Base-by-base conservation (phyloP, 2,329 filamentous ascomycete species). In the Botryotinia narcissicola region DNA sequence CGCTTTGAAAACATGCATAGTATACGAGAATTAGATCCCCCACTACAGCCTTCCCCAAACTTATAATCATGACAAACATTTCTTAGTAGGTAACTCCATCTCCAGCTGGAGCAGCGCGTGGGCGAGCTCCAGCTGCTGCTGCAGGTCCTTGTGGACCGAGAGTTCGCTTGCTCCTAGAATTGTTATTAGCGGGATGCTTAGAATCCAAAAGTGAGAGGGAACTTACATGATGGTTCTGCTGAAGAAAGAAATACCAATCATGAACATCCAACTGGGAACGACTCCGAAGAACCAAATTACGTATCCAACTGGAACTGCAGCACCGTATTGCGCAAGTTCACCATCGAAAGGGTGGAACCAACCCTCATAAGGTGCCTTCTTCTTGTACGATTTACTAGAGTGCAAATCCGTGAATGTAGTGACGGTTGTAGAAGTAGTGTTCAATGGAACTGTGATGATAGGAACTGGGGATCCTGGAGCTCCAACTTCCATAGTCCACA, bases 271-370 rank as follows among this genome's bases (percentile, higher is more conserved):
- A 85, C 91, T 90, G 73, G 92, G 88, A 74, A 93, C 83, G 67
- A 91, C 83, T 78, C 87, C 86, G 79, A 92, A 89, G 76, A 85
- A 85, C 88, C 89, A 94, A 78, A 93, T 85, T 70, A 87, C 77
- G 80, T 93, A 94, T 73, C 87, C 93, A 61, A 91, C 82, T 57
- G 91, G 91, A 70, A 92, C 83, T 46, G 87, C 84, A 44, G 93
- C 78, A 76, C 87, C 86, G 76, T 88, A 86, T 84, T 92, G 83
- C 74, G 89, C 89, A 60, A 92, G 83, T 75, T 84, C 83, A 75
- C 93, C 92, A 79, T 93, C 88, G 80, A 94, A 92, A 75, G 93
- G 93, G 82, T 95, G 93, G 86, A 92, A 94, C 80, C 86, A 85
- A 70, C 92, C 91, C 77, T 93, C 89, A 77, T 89, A 88, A 2